Conservation (phyloP, 1,284 basidiomycete species). For the Cutaneotrichosporon sp. region DNA sequence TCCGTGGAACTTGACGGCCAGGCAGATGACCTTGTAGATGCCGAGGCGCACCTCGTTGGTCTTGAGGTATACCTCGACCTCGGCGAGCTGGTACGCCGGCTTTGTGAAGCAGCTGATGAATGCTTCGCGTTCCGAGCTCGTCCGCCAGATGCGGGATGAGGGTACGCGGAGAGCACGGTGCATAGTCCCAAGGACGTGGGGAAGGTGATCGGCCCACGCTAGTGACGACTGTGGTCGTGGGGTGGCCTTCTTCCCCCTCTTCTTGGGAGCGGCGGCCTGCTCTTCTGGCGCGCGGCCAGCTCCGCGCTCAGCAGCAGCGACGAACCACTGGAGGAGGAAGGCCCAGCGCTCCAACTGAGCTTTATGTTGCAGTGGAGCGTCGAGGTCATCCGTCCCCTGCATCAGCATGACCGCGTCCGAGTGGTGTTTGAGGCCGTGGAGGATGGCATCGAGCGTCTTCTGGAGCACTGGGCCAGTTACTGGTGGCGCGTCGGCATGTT, state of each 20-base stretch:
- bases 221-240: slow-evolving; percentile 56
- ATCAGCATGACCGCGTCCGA: slow-evolving; percentile 38
- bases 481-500: slow-evolving; percentile 40
- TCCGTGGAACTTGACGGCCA: slow-evolving; percentile 86
- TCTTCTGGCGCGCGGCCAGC: slow-evolving; percentile 53
- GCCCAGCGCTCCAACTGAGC: slow-evolving; percentile 79
- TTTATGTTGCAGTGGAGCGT: slow-evolving; percentile 68
- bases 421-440: slow-evolving; percentile 38
- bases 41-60: slow-evolving; percentile 65
- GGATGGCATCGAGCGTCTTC: slow-evolving; percentile 45
- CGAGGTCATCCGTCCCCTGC: slow-evolving; percentile 60
- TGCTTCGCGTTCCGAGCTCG: slow-evolving; percentile 74
- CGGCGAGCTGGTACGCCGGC: slow-evolving; percentile 80
- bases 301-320: slow-evolving; percentile 70
- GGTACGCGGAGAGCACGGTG: slow-evolving; percentile 70
- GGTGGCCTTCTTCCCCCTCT: slow-evolving; percentile 57
- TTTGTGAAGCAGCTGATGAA: slow-evolving; percentile 82
- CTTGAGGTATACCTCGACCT: slow-evolving; percentile 88
- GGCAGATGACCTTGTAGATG: slow-evolving; percentile 84
- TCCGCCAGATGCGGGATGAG: slow-evolving; percentile 81
- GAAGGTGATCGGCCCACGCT: slow-evolving; percentile 77
- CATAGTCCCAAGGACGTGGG: slow-evolving; percentile 66
- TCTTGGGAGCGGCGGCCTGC: slow-evolving; percentile 12
- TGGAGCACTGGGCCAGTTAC: slow-evolving; percentile 40
- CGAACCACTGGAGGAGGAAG: slow-evolving; percentile 84